Percentiles rank a stretch among this genome's conserved stretches.
These are phyloP conservation scores for Rhynchosporium agropyri DNA, from an alignment of 2,329 filamentous ascomycete genomes.

Conservation along the genomic window DNA sequence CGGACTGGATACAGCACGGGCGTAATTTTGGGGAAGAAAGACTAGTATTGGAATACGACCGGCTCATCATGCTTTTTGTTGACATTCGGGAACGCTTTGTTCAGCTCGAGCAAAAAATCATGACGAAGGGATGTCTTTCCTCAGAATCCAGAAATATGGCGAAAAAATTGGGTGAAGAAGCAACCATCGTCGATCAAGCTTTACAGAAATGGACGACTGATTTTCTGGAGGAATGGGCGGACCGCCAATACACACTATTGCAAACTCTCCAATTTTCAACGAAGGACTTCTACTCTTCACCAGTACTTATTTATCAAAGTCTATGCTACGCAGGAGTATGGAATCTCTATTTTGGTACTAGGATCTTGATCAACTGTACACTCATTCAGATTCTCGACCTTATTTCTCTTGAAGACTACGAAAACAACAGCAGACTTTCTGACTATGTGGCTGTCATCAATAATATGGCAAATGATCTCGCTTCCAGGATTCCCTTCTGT, in stretches of 20 bases:
- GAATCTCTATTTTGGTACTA: conserved; percentile 37
- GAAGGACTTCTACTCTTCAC: conserved; percentile 34
- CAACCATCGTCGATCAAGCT: conserved; percentile 20
- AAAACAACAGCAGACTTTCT: not conserved
- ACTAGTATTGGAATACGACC: conserved; percentile 40
- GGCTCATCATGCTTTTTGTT: conserved; percentile 34
- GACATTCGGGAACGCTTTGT: conserved; percentile 18
- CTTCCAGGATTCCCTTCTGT: conserved; percentile 22
- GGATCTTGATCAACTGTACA: conserved; percentile 37
- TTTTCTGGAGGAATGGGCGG: conserved; percentile 20
- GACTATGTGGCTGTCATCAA: not conserved
- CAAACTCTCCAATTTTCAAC: conserved; percentile 19
- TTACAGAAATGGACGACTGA: conserved; percentile 21
- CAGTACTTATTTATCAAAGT: conserved; percentile 35
- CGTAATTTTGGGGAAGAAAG: conserved; percentile 38
- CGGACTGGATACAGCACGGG: conserved; percentile 41
- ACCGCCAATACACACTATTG: conserved; percentile 24
- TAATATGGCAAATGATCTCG: conserved; percentile 4
- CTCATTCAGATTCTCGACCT: conserved; percentile 31
- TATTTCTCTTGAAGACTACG: not conserved
- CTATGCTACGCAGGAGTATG: conserved; percentile 35
- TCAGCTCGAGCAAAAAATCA: not conserved
- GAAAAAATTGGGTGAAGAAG: conserved; percentile 19
- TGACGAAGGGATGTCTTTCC: not conserved
- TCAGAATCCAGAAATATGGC: not conserved